Base-by-base conservation (phyloP, 176 grass and related monocot species). In the Tuctoria greenei region DNA sequence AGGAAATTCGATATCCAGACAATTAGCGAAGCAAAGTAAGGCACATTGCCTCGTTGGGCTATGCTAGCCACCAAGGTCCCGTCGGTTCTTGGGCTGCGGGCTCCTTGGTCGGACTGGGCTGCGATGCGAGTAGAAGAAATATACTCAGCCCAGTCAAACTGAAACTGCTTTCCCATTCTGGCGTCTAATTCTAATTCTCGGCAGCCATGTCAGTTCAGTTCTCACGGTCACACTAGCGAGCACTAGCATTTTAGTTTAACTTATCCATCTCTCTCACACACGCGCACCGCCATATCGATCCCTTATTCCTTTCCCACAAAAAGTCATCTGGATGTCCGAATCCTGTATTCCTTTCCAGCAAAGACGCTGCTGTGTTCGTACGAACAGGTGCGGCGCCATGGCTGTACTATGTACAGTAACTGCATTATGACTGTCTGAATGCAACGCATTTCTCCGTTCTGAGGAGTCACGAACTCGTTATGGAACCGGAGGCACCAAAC, bases 351-450 rank as follows among this genome's bases (percentile, higher is more conserved):
- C 20, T 51, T 23, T 47, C 52, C 41, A 36, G 58, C 57, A 44
- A 35, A 21, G 41, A 15, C 15, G 35, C 58, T 64, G 42, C 74
- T 51, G 47, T 20, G 31, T 76, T 47, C 41, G 73, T 76, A 76
- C 42, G 74, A 42, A 34, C 25, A 10, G 10, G 6, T 31, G 57
- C 10, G 72, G 39, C 47, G n/a, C 18, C 17, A 42, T 74, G 13
- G 56, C 8, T 63, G 18, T 42, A 62, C 31, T n/a, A n/a, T n/a
- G n/a, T n/a, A n/a, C n/a, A n/a, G 27, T 13, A 7, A 7, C 16
- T 24, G 55, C 23, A 26, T n/a, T n/a, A n/a, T 58, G 23, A 46
- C 17, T 10, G 54, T 49, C 73, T 12, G 18, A n/a, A 64, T 7
- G 73, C 57, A 60, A 75, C 15, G 55, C 71, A 17, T 68, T 23